These are phyloP conservation scores for Pythium dissimile DNA, from an alignment of 352 stramenopile species.

Conservation along the genomic window DNA sequence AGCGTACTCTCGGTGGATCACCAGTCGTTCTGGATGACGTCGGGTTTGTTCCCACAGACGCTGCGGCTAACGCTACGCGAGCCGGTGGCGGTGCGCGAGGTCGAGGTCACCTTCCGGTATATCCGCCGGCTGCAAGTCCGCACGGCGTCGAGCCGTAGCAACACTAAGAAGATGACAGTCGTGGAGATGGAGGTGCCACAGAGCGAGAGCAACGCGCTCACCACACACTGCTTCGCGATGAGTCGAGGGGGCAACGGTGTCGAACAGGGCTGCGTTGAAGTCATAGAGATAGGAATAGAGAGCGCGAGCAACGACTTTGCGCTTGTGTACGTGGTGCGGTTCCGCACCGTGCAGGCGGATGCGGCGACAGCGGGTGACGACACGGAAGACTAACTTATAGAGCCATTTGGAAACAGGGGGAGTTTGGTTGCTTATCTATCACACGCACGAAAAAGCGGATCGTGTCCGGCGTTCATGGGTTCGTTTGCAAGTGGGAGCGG, in stretches of 20 bases:
- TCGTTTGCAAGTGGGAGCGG: not conserved
- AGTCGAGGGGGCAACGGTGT: not conserved
- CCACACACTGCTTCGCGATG: conserved; percentile 51
- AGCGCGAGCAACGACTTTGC: conserved; percentile 68
- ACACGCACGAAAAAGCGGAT: not conserved
- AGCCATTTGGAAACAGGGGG: too few relatives aligned
- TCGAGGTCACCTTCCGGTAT: conserved; percentile 73
- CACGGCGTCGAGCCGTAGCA: conserved; percentile 32
- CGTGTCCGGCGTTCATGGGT: too few relatives aligned
- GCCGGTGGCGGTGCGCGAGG: conserved; percentile 40
- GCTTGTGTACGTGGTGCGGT: conserved; percentile 57
- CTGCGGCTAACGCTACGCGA: conserved; percentile 60
- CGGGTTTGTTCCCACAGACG: conserved; percentile 71
- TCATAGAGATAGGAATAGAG: conserved; percentile 67
- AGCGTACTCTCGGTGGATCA: conserved; percentile 57
- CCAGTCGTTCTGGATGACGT: conserved; percentile 64
- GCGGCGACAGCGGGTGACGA: not conserved
- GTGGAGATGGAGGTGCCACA: conserved; percentile 34
- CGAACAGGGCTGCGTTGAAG: conserved; percentile 25
- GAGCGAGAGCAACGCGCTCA: conserved; percentile 42
- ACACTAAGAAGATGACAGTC: conserved; percentile 25
- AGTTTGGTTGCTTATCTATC: not conserved
- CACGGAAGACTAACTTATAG: conserved; percentile 18
- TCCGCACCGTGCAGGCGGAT: conserved; percentile 14
- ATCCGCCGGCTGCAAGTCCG: conserved; percentile 58